Conservation (phyloP, 495 filamentous ascomycete genomes). For the Neurospora sublineolata region DNA sequence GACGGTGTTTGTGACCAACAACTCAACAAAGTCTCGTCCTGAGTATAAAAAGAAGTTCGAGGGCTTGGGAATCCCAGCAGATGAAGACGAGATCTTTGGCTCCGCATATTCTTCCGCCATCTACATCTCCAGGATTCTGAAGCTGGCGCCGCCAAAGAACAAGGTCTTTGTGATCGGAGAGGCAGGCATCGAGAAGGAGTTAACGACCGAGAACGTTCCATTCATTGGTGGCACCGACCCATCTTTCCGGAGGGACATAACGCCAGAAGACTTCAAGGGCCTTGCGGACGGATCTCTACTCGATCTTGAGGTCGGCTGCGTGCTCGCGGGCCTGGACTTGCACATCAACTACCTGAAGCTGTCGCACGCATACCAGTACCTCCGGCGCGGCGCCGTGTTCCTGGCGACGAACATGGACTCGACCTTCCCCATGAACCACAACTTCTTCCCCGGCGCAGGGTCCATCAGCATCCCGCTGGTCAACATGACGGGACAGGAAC, state of each 20-base stretch:
- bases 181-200: constrained; percentile 79
- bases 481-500: constrained; percentile 59
- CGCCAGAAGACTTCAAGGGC: constrained; percentile 61
- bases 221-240: constrained; percentile 88
- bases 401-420: constrained; percentile 88
- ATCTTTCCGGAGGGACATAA: constrained; percentile 59
- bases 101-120: constrained; percentile 90
- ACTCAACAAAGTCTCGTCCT: constrained; percentile 88
- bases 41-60: constrained; percentile 89
- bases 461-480: constrained; percentile 67
- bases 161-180: constrained; percentile 93
- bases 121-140: constrained; percentile 88
- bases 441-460: constrained; percentile 87
- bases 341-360: constrained; percentile 92
- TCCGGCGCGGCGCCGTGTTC: constrained; percentile 74
- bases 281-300: constrained; percentile 66
- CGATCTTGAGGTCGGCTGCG: constrained; percentile 79
- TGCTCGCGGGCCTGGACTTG: constrained; percentile 82
- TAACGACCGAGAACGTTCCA: constrained; percentile 60
- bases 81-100: constrained; percentile 83
- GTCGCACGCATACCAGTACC: constrained; percentile 71
- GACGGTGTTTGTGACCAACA: constrained; percentile 95
- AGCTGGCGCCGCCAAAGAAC: constrained; percentile 62
- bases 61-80: constrained; percentile 66
- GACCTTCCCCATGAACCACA: constrained; percentile 66